Evolutionary conservation across 768 basidiomycete species (phyloP), one percentile per base, ranked within the genome.

Genomic region (Calocera viscosa): DNA sequence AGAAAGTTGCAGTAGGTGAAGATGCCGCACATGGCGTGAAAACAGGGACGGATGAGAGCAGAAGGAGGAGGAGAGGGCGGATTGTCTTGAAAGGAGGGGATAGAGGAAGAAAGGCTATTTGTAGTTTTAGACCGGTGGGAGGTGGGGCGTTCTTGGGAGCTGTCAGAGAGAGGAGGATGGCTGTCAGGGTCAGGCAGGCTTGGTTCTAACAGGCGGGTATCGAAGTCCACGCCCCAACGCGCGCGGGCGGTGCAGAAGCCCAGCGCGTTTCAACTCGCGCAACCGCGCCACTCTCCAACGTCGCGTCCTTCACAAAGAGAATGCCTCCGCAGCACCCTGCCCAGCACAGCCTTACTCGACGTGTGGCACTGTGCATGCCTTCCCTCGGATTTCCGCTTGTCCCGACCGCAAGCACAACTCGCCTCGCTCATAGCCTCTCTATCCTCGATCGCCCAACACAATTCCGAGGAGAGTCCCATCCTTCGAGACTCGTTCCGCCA

Each of bases 1-100:
- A 98, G 83, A 82, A 79, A 97, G 77, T 86, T 94, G 82, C 91
- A 93, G 79, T 96, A 98, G 67, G 83, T 90, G 76, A 98, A 97
- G 80, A 97, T 97, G 78, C 94, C 94, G 79, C 91, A 94, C 91
- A 91, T 92, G 11, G 26, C 10, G 26, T 2, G 30, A 16, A 2
- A 32, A 26, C 7, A 26, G 53, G 10, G 30, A 30, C 2, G 26
- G 24, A 47, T 11, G 5, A 22, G 53, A 10, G 24, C 8, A 30
- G 30, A 16, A 16, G 24, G 19, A 28, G 53, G 24, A 32, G 22
- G 26, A 8, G 8, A 47, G 43, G 43, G 14, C 2, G 53, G 11
- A 26, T 60, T 19, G 43, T 47, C 19, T 19, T 47, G 43, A 24
- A 17, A 19, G 43, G 43, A 47, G 43, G 19, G 16, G 43, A 47